Percentiles rank a stretch among this genome's conserved stretches.
Conservation (phyloP, 148 eudicot species). For the Arbutus unedo region DNA sequence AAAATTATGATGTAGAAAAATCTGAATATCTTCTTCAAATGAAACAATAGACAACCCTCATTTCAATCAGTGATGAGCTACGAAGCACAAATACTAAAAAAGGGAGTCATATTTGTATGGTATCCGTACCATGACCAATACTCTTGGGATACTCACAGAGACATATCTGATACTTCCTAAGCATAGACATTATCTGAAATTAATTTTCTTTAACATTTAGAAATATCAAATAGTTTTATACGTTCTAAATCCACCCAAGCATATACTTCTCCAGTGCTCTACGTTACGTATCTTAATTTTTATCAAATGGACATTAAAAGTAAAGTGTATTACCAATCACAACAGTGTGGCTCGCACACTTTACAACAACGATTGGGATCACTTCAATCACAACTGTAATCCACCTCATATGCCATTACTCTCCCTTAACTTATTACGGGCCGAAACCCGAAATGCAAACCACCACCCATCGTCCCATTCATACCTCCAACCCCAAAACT, state of each 20-base stretch:
- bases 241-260: neutral
- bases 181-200: neutral
- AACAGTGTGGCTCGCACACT: neutral
- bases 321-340: neutral
- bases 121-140: neutral
- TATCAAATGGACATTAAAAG: neutral
- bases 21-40: neutral
- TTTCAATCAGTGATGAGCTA: neutral
- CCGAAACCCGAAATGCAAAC: neutral
- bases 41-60: neutral
- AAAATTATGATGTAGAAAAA: conserved; percentile 4
- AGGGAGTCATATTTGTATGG: neutral
- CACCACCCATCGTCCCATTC: neutral
- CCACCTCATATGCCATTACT: neutral
- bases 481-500: neutral
- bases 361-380: neutral
- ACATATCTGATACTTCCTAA: neutral
- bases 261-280: neutral
- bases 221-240: neutral
- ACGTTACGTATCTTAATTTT: neutral
- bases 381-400: neutral
- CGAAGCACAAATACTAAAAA: neutral
- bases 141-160: neutral
- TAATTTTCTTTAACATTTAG: neutral
- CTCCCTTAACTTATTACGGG: neutral